Conservation (phyloP, 768 basidiomycete genomes). For the Lyophyllum shimeji region DNA sequence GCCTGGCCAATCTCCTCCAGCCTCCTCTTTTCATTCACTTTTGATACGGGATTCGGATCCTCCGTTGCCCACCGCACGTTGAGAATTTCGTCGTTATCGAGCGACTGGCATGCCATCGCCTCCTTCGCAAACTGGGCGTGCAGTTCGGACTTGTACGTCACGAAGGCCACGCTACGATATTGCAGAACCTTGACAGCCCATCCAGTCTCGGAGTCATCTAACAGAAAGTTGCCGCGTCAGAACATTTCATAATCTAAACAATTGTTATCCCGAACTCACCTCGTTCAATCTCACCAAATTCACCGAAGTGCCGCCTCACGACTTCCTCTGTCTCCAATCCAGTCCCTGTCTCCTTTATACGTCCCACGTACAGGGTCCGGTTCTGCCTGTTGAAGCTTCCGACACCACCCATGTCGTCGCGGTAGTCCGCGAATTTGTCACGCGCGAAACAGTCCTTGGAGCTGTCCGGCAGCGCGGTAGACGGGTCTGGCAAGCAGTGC, state of each 20-base stretch:
- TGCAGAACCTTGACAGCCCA: conserved; percentile 82
- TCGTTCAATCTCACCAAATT: conserved; percentile 92
- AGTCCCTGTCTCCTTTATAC: conserved; percentile 88
- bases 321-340: conserved; percentile 92
- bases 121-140: conserved; percentile 96
- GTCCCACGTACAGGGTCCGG: conserved; percentile 90
- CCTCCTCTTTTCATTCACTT: conserved; percentile 80
- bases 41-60: conserved; percentile 93
- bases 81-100: conserved; percentile 96
- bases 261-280: conserved; percentile 51
- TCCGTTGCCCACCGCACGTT: conserved; percentile 99
- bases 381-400: conserved; percentile 95
- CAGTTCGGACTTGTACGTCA: conserved; percentile 87
- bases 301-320: conserved; percentile 87
- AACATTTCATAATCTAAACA: background rate
- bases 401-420: conserved; percentile 99
- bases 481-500: conserved; percentile 79
- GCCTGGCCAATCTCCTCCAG: conserved; percentile 84
- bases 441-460: conserved; percentile 97
- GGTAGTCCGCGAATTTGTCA: conserved; percentile 95
- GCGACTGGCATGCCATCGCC: conserved; percentile 96
- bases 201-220: conserved; percentile 27
- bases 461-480: conserved; percentile 75
- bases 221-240: background rate
- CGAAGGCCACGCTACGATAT: conserved; percentile 95